These are phyloP conservation scores for Stentor coeruleus DNA, from an alignment of 73 alveolate genomes.

Conservation along the genomic window DNA sequence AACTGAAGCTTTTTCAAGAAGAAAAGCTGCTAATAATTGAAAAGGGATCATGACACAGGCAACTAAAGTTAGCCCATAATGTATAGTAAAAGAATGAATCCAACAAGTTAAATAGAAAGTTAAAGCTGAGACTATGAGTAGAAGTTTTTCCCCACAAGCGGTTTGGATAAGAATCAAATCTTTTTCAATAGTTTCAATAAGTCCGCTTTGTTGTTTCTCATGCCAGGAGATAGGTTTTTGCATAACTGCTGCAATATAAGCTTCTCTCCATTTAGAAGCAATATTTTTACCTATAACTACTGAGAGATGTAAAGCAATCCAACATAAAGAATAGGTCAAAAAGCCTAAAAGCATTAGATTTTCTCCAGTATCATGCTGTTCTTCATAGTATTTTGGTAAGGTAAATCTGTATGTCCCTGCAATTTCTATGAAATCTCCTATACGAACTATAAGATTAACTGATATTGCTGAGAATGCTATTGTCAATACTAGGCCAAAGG, in stretches of 20 bases:
- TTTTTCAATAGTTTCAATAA: constrained; percentile 48
- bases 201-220: constrained; percentile 61
- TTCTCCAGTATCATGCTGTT: not conserved
- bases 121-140: constrained; percentile 46
- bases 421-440: not conserved
- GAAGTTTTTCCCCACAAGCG: constrained; percentile 73
- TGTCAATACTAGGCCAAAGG: not conserved
- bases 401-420: not conserved
- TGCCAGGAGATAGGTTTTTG: constrained; percentile 71
- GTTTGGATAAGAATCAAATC: constrained; percentile 57
- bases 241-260: constrained; percentile 57
- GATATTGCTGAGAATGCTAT: not conserved
- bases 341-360: not conserved
- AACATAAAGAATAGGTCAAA: not conserved
- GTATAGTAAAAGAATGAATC: constrained; percentile 37
- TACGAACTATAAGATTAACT: not conserved
- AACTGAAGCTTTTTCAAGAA: constrained; percentile 41
- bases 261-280: constrained; percentile 33
- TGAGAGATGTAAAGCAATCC: not conserved
- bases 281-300: not conserved
- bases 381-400: not conserved
- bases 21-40: constrained; percentile 31
- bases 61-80: constrained; percentile 62
- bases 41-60: constrained; percentile 53
- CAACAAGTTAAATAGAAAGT: constrained; percentile 45